Conservation (phyloP, 2,329 filamentous ascomycete genomes). For the Elsinoe ampelina region DNA sequence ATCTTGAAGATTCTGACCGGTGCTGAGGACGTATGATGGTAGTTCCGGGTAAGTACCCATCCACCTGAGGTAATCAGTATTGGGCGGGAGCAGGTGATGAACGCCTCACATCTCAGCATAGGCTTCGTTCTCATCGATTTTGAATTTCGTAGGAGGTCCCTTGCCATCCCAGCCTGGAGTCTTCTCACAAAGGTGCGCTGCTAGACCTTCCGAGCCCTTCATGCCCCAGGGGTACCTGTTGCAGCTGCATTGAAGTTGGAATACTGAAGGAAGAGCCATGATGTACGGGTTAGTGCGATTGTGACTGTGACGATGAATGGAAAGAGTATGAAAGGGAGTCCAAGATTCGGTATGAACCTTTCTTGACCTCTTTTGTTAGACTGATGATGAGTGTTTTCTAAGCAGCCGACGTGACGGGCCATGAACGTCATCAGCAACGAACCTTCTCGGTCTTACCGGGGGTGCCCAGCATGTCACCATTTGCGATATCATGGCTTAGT, state of each 20-base stretch:
- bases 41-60: conserved; percentile 67
- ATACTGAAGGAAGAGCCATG: conserved; percentile 41
- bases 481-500: too few species aligned
- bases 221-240: conserved; percentile 65
- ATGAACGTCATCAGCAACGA: conserved; percentile 10
- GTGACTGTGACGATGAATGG: background rate
- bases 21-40: conserved; percentile 54
- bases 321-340: too few species aligned
- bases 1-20: conserved; percentile 54
- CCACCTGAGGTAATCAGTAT: conserved; percentile 42
- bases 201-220: conserved; percentile 54
- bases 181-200: conserved; percentile 55
- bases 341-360: too few species aligned
- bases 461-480: too few species aligned
- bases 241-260: conserved; percentile 46
- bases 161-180: conserved; percentile 44
- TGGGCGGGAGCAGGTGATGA: background rate
- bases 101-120: conserved; percentile 50
- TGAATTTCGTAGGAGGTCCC: conserved; percentile 35
- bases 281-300: conserved; percentile 4
- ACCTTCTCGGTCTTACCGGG: conserved; percentile 3
- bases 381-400: background rate
- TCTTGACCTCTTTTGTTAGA: too few species aligned
- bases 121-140: conserved; percentile 52
- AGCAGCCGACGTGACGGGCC: background rate